Conservation (phyloP, 108 stramenopile species). For the Ochromonas danica region DNA sequence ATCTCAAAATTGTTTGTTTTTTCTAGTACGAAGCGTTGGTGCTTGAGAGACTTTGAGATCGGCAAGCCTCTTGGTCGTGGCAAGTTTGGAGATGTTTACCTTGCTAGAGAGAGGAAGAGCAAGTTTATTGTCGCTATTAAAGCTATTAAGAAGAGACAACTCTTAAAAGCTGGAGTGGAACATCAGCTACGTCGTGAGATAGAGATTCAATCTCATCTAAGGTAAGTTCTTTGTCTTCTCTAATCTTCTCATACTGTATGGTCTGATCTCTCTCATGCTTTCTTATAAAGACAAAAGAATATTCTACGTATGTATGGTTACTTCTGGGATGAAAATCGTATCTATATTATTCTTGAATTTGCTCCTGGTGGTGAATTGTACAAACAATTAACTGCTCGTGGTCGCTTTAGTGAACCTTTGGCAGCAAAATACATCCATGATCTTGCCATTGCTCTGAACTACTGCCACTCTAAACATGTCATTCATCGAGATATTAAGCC, state of each 20-base stretch:
- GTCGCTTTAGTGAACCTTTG: conserved; percentile 74
- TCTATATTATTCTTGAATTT: conserved; percentile 96
- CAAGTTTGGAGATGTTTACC: conserved; percentile 93
- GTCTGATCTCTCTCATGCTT: too few species aligned
- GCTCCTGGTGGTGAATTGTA: conserved; percentile 93
- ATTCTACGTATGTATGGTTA: conserved; percentile 97
- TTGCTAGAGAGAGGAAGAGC: conserved; percentile 80
- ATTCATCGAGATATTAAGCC: conserved; percentile 99
- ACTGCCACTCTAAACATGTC: conserved; percentile 93
- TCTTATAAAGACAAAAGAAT: conserved; percentile 66
- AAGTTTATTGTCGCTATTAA: conserved; percentile 99
- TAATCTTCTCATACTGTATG: neutral
- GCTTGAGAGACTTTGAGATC: conserved; percentile 92
- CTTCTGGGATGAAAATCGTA: conserved; percentile 92
- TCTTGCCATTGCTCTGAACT: conserved; percentile 76
- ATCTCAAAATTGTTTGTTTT: too few species aligned
- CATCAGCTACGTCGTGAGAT: conserved; percentile 97
- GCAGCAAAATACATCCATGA: conserved; percentile 82
- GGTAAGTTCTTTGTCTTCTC: too few species aligned
- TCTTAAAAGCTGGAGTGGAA: conserved; percentile 88
- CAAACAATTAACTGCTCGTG: conserved; percentile 72
- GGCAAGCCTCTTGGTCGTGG: conserved; percentile 94
- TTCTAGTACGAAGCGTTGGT: conserved; percentile 58
- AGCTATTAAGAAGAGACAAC: conserved; percentile 90
- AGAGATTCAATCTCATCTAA: conserved; percentile 94